phyloP scores from a whole-genome alignment of 306 rosid genomes.

The Rubus parviflorus region DNA sequence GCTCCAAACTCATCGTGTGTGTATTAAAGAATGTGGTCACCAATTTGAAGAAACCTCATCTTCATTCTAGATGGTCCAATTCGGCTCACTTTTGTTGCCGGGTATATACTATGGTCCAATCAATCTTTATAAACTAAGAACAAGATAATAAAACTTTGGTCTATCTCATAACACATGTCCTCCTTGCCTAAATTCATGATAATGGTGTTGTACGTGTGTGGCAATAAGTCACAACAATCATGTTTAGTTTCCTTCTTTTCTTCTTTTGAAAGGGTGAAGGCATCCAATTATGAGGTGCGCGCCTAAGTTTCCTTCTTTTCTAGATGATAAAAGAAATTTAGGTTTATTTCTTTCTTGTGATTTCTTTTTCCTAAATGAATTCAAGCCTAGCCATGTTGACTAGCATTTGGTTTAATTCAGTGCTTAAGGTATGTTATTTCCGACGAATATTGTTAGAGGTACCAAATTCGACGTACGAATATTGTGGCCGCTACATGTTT shows the following conservation, averaged over 20 bases:
- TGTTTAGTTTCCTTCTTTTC: background rate
- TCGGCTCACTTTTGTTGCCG: background rate
- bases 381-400: too few species aligned
- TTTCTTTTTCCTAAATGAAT: too few species aligned
- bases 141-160: background rate
- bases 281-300: too few species aligned
- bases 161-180: background rate
- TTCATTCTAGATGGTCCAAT: conserved; percentile 13
- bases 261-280: too few species aligned
- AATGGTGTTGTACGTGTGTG: background rate
- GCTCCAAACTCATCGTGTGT: background rate
- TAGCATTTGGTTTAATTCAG: too few species aligned
- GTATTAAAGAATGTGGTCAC: background rate
- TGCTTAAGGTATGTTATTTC: too few species aligned
- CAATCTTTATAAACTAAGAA: background rate
- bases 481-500: too few species aligned
- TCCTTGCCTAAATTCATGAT: background rate
- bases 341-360: too few species aligned
- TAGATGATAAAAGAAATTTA: too few species aligned
- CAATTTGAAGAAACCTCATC: background rate
- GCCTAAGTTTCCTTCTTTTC: background rate
- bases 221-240: background rate
- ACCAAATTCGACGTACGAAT: too few species aligned
- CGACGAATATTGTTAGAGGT: too few species aligned
- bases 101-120: background rate